A percentile compares a stretch with the other conserved stretches of the same genome.
These are phyloP conservation scores for Talaromyces amestolkiae DNA, from an alignment of 2,329 filamentous ascomycete genomes.

Conservation along the genomic window DNA sequence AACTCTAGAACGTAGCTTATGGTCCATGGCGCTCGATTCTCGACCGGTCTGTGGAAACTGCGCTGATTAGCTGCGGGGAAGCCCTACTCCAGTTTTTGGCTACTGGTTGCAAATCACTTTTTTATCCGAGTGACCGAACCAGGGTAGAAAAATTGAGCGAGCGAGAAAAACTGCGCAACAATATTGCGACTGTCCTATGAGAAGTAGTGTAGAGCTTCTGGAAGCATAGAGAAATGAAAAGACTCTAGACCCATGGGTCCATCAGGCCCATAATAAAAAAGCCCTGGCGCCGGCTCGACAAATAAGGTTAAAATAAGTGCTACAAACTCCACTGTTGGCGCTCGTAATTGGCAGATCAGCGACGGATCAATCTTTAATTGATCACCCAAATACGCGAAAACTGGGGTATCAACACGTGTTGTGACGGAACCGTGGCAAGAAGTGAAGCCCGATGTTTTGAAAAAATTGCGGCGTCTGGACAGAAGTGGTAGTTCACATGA, in stretches of 20 bases:
- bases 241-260: background rate
- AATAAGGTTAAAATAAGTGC: slow-evolving; percentile 7
- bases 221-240: background rate
- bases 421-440: background rate
- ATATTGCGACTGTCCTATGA: background rate
- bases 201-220: background rate
- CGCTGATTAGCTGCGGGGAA: slow-evolving; percentile 15
- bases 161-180: background rate
- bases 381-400: background rate
- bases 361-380: slow-evolving; percentile 1
- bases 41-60: slow-evolving; percentile 12
- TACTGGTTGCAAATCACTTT: slow-evolving; percentile 7
- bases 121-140: slow-evolving; percentile 9
- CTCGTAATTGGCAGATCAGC: background rate
- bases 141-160: background rate
- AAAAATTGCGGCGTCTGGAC: background rate
- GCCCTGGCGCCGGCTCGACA: slow-evolving; percentile 7
- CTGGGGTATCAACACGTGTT: slow-evolving; percentile 7
- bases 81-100: background rate
- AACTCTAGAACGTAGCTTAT: background rate
- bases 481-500: background rate
- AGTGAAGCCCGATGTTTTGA: background rate
- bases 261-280: background rate
- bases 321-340: background rate
- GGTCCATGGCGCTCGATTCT: slow-evolving; percentile 16